phyloP scores from a whole-genome alignment of 176 grass and related monocot species.

The Avena atlantica region DNA sequence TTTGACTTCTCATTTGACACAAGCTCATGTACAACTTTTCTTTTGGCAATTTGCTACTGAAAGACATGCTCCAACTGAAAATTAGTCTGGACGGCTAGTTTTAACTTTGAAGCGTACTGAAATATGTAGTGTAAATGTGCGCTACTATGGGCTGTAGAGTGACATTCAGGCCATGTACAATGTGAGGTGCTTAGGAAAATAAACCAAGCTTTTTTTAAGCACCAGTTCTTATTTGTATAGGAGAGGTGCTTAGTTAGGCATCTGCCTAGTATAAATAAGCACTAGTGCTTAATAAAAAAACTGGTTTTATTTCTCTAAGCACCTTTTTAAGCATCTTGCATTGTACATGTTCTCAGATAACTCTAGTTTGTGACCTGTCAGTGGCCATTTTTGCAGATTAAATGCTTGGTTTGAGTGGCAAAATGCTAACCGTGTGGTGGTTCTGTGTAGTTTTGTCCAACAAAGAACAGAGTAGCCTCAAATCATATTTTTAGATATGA shows the following conservation, averaged over 20 bases:
- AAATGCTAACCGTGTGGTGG: neutral
- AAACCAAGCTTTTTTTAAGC: too few relatives aligned
- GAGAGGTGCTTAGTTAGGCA: too few relatives aligned
- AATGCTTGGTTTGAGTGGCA: conserved; percentile 5
- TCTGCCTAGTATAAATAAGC: too few relatives aligned
- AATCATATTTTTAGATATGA: conserved; percentile 12
- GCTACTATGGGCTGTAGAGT: neutral
- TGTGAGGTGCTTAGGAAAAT: too few relatives aligned
- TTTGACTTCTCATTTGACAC: conserved; percentile 29
- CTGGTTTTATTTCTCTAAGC: too few relatives aligned
- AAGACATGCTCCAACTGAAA: neutral
- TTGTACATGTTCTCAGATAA: neutral
- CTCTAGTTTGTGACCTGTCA: conserved; percentile 1
- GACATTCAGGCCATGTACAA: neutral
- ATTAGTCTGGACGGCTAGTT: neutral
- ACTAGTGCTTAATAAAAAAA: too few relatives aligned
- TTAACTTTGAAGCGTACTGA: conserved; percentile 12
- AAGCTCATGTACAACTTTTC: neutral
- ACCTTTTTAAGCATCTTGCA: too few relatives aligned
- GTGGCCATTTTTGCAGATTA: neutral
- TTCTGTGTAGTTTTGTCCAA: neutral
- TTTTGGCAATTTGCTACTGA: neutral
- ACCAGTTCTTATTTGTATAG: too few relatives aligned
- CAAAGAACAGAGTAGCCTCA: neutral
- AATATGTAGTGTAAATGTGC: neutral